Conservation (phyloP, 805 yeast genomes). For the Ogataea ganodermae region DNA sequence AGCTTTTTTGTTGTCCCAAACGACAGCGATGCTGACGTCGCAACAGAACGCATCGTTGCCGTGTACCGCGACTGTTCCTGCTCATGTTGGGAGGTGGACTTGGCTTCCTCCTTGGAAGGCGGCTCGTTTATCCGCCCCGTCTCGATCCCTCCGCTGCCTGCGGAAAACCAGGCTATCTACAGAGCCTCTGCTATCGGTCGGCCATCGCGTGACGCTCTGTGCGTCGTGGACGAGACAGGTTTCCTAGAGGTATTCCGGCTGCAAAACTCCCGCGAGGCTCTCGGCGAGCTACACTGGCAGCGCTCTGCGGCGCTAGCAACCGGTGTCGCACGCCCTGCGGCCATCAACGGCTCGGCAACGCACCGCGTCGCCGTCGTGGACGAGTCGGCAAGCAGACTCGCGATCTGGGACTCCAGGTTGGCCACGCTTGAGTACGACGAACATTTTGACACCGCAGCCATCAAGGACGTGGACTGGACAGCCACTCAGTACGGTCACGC, state of each 20-base stretch:
- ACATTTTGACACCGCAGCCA: slow-evolving; percentile 36
- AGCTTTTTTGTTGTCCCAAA: slow-evolving; percentile 40
- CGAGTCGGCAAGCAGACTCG: slow-evolving; percentile 47
- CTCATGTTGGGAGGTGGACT: slow-evolving; percentile 44
- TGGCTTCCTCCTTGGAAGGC: too few relatives aligned
- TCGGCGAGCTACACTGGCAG: slow-evolving; percentile 51
- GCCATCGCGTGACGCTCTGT: slow-evolving; percentile 47
- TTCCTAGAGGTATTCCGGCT: slow-evolving; percentile 48
- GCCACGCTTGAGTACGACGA: slow-evolving; percentile 68
- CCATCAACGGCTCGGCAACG: slow-evolving; percentile 72
- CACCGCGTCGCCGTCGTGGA: slow-evolving; percentile 77
- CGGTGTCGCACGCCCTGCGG: slow-evolving; percentile 50
- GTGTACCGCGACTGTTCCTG: slow-evolving; percentile 43
- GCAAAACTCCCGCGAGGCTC: slow-evolving; percentile 28
- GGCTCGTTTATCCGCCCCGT: too few relatives aligned
- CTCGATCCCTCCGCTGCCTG: too few relatives aligned
- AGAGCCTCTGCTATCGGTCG: slow-evolving; percentile 30
- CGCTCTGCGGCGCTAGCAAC: slow-evolving; percentile 54
- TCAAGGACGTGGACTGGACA: slow-evolving; percentile 88
- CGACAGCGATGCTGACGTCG: slow-evolving; percentile 23
- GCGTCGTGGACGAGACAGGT: slow-evolving; percentile 59
- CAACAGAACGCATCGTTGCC: slow-evolving; percentile 49
- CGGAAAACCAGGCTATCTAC: too few relatives aligned
- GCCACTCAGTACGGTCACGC: slow-evolving; percentile 65
- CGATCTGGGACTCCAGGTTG: slow-evolving; percentile 79